Conservation (phyloP, 768 basidiomycete species). For the Coprinopsis strossmayeri region DNA sequence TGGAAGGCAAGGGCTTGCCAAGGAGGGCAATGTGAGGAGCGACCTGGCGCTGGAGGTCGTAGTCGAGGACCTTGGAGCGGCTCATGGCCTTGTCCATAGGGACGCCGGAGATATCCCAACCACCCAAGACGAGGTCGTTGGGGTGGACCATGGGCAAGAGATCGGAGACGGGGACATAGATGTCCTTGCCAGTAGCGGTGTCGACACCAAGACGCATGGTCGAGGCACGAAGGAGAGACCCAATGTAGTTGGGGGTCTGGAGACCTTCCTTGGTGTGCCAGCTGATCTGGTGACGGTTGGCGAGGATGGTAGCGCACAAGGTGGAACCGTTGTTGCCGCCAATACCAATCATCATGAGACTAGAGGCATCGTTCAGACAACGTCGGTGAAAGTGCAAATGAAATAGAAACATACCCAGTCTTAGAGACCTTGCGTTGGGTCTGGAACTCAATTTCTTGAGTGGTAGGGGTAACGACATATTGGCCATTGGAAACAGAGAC, state of each 20-base stretch:
- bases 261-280: conserved; percentile 93
- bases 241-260: conserved; percentile 97
- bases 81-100: conserved; percentile 89
- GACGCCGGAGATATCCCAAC: conserved; percentile 93
- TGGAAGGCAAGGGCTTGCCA: conserved; percentile 82
- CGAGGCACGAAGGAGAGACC: conserved; percentile 92
- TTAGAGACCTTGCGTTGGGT: conserved; percentile 80
- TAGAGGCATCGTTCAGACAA: conserved; percentile 25
- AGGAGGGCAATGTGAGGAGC: conserved; percentile 76
- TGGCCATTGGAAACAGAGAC: conserved; percentile 68
- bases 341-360: conserved; percentile 94
- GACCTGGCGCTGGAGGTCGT: conserved; percentile 95
- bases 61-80: conserved; percentile 90
- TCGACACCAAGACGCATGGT: conserved; percentile 90
- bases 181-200: conserved; percentile 73
- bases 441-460: conserved; percentile 83
- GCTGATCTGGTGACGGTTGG: conserved; percentile 89
- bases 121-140: conserved; percentile 94
- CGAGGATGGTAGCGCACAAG: conserved; percentile 88
- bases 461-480: conserved; percentile 73
- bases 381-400: conserved; percentile 9
- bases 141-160: conserved; percentile 97
- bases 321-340: conserved; percentile 98
- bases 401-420: conserved; percentile 66
- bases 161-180: conserved; percentile 88